Evolutionary conservation across 129 eudicot genomes (phyloP), one percentile per base, ranked within the genome.

Genomic region (Centrapalus pauciflorus): DNA sequence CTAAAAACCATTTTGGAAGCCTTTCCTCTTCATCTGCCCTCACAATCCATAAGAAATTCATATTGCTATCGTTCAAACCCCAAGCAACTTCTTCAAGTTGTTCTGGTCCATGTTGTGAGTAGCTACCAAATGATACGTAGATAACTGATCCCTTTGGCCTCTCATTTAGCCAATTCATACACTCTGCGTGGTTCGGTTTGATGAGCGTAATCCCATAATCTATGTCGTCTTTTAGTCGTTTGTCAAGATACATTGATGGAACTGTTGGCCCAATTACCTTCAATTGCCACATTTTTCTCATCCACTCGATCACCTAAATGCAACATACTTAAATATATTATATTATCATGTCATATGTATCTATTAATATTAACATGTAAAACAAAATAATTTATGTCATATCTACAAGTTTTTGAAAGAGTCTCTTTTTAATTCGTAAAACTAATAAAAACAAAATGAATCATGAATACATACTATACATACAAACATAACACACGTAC

Each of bases 251-350:
- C 72, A 64, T 67, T 56, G 84, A 87, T 20, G 85, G 83, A 35
- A 76, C 46, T 0, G 84, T 56, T 33, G 90, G 95, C 59, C 95
- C 90, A 9, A 87, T 34, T 21, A 85, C 86, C 76, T 50, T 83
- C 13, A 80, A 62, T 3, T 78, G 70, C 82, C 83, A 80, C 57
- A 72, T 60, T 7, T 58, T 72, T 23, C 27, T 62, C 86, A 83
- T 76, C 87, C 87, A 87, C 2, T 69, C 61, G 28, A 71, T 67
- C 14, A 79, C 79, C 90, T 87, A 27, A 19, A 2, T 61, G n/a
- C n/a, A n/a, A n/a, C n/a, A n/a, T n/a, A n/a, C n/a, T n/a, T n/a
- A n/a, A n/a, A n/a, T n/a, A n/a, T n/a, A n/a, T n/a, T n/a, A n/a
- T n/a, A n/a, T n/a, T n/a, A n/a, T n/a, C n/a, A n/a, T n/a, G n/a